Base-by-base conservation (phyloP, 1,284 basidiomycete species). In the Phaffia rhodozyma region DNA sequence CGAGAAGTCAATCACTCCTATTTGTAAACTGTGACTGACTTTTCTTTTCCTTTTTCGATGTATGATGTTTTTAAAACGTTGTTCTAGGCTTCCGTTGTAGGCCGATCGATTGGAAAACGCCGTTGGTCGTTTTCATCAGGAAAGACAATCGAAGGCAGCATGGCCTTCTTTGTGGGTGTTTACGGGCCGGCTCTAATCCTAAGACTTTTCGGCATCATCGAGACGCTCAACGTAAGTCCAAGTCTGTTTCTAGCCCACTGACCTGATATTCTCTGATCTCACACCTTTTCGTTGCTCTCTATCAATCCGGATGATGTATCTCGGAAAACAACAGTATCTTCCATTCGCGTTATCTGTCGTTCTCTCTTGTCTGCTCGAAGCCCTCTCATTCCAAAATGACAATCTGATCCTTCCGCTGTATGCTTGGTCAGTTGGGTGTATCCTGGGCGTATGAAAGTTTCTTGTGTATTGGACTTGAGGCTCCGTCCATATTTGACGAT, bases 141-240 rank as follows among this genome's bases (percentile, higher is more conserved):
- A 30, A 98, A 98, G 78, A 97, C 94, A 13, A 76, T 97, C 49
- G 92, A 97, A 77, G 94, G 94, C 6, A 91, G 87, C 66, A 72
- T 83, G 9, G 91, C 91, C 6, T 96, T 97, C 73, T 80, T 84
- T 18, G 66, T 79, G 1, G 89, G 89, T 4, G 82, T 97, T 58
- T 78, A 88, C 23, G 72, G 74, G 9, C 84, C 81, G 57, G 87
- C 87, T 20, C 84, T 84, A 79, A 67, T 84, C 16, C 77, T 98
- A 67, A 82, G 89, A 66, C 69, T 86, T 27, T 77, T 82, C 61
- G 88, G 90, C 34, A 72, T 86, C 50, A 80, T 84, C 0, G 86
- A 86, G 65, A 66, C 73, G 6, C 92, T 93, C 74, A 86, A 84
- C 71, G 89, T 91, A 71, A 69, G 87, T 78, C 7, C 38, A 43